A percentile compares a stretch with the other conserved stretches of the same genome.
Conservation (phyloP, 2,329 filamentous ascomycete genomes). For the Fusarium nygamai region DNA sequence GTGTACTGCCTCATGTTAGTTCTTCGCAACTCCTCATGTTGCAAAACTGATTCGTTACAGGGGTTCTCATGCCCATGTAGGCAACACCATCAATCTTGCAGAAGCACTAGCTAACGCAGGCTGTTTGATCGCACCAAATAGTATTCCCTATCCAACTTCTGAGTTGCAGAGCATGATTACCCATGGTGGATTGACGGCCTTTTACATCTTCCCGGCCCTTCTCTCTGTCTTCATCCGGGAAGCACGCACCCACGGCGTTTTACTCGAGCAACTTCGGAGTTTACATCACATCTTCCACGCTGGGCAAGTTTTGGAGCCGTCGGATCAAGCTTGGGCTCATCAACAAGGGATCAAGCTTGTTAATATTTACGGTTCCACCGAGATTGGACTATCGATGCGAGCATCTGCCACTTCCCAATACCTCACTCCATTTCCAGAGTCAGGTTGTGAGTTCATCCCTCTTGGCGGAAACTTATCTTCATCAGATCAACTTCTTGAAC, state of each 20-base stretch:
- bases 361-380: background rate
- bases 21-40: fast-evolving
- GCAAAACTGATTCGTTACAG: background rate
- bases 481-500: background rate
- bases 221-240: background rate
- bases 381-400: background rate
- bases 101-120: background rate
- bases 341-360: background rate
- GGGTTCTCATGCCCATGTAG: slow-evolving; percentile 5
- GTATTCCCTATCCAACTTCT: background rate
- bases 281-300: background rate
- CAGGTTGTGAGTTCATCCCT: background rate
- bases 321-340: background rate
- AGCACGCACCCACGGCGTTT: fast-evolving
- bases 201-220: background rate
- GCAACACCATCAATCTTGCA: slow-evolving; percentile 4
- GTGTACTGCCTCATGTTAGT: background rate
- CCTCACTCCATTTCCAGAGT: background rate
- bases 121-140: background rate
- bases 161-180: slow-evolving; percentile 9
- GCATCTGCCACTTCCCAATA: background rate
- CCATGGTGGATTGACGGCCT: background rate
- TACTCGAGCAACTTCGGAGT: background rate
- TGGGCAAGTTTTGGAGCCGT: background rate
- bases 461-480: fast-evolving